A percentile compares a stretch with the other conserved stretches of the same genome.
Conservation (phyloP, 2,329 filamentous ascomycete genomes). For the Zymoseptoria ardabiliae region DNA sequence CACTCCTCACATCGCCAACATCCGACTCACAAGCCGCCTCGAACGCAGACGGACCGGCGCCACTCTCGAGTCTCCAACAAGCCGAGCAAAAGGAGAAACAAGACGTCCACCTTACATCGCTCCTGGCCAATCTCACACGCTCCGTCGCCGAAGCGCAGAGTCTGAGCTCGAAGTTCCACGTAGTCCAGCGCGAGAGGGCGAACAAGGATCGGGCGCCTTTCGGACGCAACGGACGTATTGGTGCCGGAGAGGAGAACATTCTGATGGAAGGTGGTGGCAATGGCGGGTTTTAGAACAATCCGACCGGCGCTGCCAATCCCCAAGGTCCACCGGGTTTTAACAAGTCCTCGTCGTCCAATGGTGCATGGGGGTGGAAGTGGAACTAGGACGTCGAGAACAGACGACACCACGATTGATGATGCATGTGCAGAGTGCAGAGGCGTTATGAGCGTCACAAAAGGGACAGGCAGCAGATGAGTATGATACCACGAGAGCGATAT, state of each 20-base stretch:
- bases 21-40: constrained; percentile 53
- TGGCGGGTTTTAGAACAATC: constrained; percentile 10
- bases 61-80: constrained; percentile 34
- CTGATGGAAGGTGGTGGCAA: constrained; percentile 8
- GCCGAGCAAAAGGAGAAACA: constrained; percentile 66
- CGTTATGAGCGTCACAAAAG: background rate
- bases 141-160: constrained; percentile 64
- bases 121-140: constrained; percentile 69
- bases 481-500: background rate
- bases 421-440: background rate
- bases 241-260: constrained; percentile 15
- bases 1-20: constrained; percentile 72
- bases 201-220: constrained; percentile 25
- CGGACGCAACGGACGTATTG: constrained; percentile 5
- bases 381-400: background rate
- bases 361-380: background rate
- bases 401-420: background rate
- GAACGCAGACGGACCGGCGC: constrained; percentile 52
- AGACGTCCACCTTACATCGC: constrained; percentile 69
- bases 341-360: background rate
- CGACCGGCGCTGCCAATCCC: background rate
- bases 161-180: constrained; percentile 63
- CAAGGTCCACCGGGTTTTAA: background rate
- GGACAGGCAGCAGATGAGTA: background rate
- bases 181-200: constrained; percentile 36